Base-by-base conservation (phyloP, 495 filamentous ascomycete genomes). In the Daldinia loculata region DNA sequence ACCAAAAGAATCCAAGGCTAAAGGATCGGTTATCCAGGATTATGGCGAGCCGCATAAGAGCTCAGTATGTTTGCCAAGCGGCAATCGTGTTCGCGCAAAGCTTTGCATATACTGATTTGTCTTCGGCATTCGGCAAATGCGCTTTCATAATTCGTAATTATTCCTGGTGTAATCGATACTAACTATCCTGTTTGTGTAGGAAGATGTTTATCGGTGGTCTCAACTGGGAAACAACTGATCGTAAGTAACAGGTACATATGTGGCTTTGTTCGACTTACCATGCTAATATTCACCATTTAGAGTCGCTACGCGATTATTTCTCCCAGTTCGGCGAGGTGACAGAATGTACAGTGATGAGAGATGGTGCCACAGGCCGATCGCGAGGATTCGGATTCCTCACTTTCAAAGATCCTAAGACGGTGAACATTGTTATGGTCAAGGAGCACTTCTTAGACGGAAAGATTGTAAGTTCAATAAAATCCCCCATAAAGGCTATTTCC, bases 171-270 rank as follows among this genome's bases (percentile, higher is more conserved):
- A 56, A 34, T 59, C 29, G 14, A 63, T 45, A 68, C 83, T 85
- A 74, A 85, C 76, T 29, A 27, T 38, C 12, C 11, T 57, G 53
- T 61, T 51, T 50, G 43, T 74, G 58, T 61, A 99, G 95, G 73
- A 99, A 99, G 83, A 99, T 99, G 95, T 99, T 99, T 74, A 99
- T 99, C 83, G 95, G 95, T 74, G 95, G 95, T 17, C 83, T 99
- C 71, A 99, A 99, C 78, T 99, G 95, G 95, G 95, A 99, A 80
- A 99, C 95, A 29, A 98, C 95, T 55, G 95, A 99, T 82, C 91
- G 95, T 99, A 91, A 85, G 92, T 77, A 61, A 43, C 14, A 24
- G 53, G 51, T 43, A 30, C 34, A 24, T 26, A 30, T 36, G 22
- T 56, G 26, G 22, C 57, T 48, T 58, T 34, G 9, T 36, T 15